Conservation (phyloP, 441 rosid genomes). For the Daphne laureola region DNA sequence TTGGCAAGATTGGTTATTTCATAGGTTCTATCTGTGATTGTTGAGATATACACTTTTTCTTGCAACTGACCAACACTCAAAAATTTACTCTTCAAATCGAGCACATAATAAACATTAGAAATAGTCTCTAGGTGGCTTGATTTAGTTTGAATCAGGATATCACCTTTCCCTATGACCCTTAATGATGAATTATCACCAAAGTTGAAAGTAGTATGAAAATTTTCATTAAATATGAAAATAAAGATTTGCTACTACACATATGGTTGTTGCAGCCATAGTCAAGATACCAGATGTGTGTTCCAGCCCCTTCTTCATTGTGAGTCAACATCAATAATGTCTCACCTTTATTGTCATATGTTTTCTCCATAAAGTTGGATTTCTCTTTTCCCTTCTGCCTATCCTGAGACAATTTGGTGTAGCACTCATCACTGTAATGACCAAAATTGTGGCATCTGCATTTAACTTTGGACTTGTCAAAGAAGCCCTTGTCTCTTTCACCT, state of each 20-base stretch:
- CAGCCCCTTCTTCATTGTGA: neutral
- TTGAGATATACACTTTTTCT: constrained; percentile 4
- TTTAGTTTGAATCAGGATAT: neutral
- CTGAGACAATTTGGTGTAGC: too few species aligned
- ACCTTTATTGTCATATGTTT: too few species aligned
- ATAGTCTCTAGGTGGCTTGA: neutral
- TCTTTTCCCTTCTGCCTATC: too few species aligned
- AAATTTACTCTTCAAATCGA: constrained; percentile 8
- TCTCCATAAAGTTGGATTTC: neutral
- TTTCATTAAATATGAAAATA: constrained; percentile 6
- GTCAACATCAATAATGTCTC: neutral
- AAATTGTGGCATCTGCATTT: too few species aligned
- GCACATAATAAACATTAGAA: constrained; percentile 7
- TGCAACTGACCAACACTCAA: constrained; percentile 10
- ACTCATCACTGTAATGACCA: too few species aligned
- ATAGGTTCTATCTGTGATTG: constrained; percentile 1
- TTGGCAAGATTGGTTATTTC: too few species aligned
- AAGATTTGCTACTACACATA: constrained; percentile 13
- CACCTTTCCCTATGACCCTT: constrained; percentile 1
- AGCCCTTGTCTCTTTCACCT: too few species aligned
- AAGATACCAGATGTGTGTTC: neutral
- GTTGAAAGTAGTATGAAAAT: neutral
- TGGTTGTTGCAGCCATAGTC: neutral
- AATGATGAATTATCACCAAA: constrained; percentile 13
- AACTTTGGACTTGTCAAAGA: too few species aligned